Percentiles rank a stretch among this genome's conserved stretches.
Evolutionary conservation across 768 basidiomycete species (phyloP).

Genomic region (Trametes meyenii): DNA sequence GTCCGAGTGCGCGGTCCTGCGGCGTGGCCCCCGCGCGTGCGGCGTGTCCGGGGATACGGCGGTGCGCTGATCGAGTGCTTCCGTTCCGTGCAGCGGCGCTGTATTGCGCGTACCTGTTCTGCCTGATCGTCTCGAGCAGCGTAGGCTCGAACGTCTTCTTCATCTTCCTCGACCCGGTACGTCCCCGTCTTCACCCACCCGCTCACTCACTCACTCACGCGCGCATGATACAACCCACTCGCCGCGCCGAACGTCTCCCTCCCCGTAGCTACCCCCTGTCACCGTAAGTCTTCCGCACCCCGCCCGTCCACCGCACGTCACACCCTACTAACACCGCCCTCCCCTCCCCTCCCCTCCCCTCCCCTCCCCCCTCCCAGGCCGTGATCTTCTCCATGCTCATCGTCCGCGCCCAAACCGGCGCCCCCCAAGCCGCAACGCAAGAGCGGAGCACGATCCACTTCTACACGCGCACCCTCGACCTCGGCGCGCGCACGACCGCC

Average conservation of each 20-base stretch:
- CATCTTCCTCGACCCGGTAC: constrained; percentile 15
- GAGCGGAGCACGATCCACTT: constrained; percentile 2
- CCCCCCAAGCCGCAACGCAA: background rate
- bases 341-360: background rate
- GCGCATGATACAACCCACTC: no score
- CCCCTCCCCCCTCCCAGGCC: background rate
- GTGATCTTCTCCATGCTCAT: constrained; percentile 16
- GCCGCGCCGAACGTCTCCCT: background rate
- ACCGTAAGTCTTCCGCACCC: background rate
- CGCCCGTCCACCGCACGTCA: background rate
- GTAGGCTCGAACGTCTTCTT: constrained; percentile 11
- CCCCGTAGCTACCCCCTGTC: background rate
- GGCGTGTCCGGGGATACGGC: no score
- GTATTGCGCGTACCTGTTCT: constrained; percentile 8
- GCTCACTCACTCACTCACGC: background rate
- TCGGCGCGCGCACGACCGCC: background rate
- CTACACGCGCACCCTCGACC: background rate
- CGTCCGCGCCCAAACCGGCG: constrained; percentile 1
- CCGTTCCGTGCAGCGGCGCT: background rate
- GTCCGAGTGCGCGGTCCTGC: no score
- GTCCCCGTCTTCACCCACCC: background rate
- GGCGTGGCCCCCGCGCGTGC: no score
- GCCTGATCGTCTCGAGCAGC: constrained; percentile 8
- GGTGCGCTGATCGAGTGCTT: background rate
- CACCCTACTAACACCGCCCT: background rate